phyloP scores from a whole-genome alignment of 352 stramenopile genomes.

The Phytophthora pseudosyringae region DNA sequence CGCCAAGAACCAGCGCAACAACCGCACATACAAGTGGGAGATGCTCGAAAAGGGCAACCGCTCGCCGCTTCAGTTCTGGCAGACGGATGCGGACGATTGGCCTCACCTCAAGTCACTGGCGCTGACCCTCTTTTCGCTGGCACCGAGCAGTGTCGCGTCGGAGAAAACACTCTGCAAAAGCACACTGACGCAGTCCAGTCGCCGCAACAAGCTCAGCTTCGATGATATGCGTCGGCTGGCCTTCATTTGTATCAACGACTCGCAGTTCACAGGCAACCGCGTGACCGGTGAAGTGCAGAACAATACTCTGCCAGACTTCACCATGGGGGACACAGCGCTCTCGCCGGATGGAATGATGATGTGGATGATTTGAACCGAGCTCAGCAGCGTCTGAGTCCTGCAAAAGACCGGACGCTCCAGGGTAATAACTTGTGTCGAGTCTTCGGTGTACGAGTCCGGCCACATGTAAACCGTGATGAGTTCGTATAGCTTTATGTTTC shows the following conservation, averaged over 20 bases:
- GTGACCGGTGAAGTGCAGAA: slow-evolving; percentile 55
- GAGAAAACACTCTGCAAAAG: slow-evolving; percentile 79
- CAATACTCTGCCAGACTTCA: slow-evolving; percentile 73
- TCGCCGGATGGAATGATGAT: slow-evolving; percentile 88
- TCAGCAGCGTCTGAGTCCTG: neutral
- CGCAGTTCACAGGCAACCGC: slow-evolving; percentile 65
- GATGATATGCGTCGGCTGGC: slow-evolving; percentile 77
- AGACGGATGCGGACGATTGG: slow-evolving; percentile 79
- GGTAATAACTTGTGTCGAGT: neutral
- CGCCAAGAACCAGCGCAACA: slow-evolving; percentile 82
- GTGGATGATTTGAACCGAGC: slow-evolving; percentile 77
- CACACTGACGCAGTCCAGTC: slow-evolving; percentile 65
- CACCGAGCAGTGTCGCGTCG: slow-evolving; percentile 71
- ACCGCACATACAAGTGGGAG: slow-evolving; percentile 86
- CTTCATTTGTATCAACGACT: slow-evolving; percentile 87
- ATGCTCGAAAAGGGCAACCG: slow-evolving; percentile 85
- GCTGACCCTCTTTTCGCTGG: slow-evolving; percentile 79
- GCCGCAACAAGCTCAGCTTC: slow-evolving; percentile 76
- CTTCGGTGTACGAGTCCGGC: neutral
- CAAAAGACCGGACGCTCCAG: neutral
- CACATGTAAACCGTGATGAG: neutral
- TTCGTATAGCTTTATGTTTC: neutral
- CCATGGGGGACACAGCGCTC: slow-evolving; percentile 67
- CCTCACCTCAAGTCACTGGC: slow-evolving; percentile 78
- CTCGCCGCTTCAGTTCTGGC: slow-evolving; percentile 83